Conservation (phyloP, 164 flowering plant species). For the Warburgia ugandensis region DNA sequence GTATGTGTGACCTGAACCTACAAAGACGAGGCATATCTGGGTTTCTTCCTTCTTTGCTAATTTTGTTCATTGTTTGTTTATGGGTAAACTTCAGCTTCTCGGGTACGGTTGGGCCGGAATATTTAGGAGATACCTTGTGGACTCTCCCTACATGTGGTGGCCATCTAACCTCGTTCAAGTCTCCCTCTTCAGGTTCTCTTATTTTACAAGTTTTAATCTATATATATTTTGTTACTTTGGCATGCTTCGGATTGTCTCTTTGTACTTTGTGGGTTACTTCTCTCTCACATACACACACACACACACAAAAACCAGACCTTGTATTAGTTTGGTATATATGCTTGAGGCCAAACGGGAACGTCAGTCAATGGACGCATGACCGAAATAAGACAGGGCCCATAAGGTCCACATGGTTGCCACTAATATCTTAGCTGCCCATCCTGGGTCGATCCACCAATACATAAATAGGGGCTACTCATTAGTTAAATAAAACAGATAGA, state of each 20-base stretch:
- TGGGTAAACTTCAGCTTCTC: slow-evolving; percentile 42
- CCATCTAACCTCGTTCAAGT: slow-evolving; percentile 85
- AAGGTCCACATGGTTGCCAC: too few species aligned
- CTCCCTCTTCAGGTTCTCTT: slow-evolving; percentile 66
- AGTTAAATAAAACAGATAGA: too few species aligned
- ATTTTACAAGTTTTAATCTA: not conserved
- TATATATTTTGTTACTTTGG: not conserved
- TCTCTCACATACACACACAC: too few species aligned
- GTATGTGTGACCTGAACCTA: slow-evolving; percentile 24
- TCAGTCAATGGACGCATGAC: too few species aligned
- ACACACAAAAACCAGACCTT: too few species aligned
- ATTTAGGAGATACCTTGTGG: slow-evolving; percentile 71
- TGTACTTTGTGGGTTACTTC: not conserved
- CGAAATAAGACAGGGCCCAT: too few species aligned
- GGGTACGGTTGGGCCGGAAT: slow-evolving; percentile 97
- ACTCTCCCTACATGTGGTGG: slow-evolving; percentile 98
- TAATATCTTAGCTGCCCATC: too few species aligned
- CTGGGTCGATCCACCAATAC: too few species aligned
- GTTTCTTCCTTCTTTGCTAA: not conserved
- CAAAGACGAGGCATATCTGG: too few species aligned
- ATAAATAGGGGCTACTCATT: too few species aligned
- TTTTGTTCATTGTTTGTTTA: not conserved
- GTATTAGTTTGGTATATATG: too few species aligned
- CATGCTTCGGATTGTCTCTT: not conserved
- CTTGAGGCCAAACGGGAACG: too few species aligned